Percentiles rank a stretch among this genome's conserved stretches.
Conservation (phyloP, 768 basidiomycete species). For the Lentinula detonsa region DNA sequence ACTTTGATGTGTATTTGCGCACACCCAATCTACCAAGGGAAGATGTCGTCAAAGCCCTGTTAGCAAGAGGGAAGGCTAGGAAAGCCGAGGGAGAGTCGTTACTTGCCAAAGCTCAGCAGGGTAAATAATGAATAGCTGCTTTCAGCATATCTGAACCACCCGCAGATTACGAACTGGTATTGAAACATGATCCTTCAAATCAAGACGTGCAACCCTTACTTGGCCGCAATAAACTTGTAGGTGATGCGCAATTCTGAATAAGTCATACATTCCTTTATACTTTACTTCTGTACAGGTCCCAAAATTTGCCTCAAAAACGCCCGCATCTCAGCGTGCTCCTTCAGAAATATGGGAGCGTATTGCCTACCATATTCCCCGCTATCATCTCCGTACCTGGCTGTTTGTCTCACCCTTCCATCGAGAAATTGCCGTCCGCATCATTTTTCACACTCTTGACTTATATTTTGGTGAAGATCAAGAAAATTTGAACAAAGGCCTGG, state of each 20-base stretch:
- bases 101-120: conserved; percentile 53
- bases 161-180: conserved; percentile 56
- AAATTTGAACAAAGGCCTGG: conserved; percentile 53
- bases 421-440: conserved; percentile 56
- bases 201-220: conserved; percentile 44
- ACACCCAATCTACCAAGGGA: conserved; percentile 50
- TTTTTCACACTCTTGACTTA: conserved; percentile 63
- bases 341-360: conserved; percentile 67
- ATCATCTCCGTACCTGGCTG: conserved; percentile 66
- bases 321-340: conserved; percentile 57
- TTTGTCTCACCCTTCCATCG: conserved; percentile 59
- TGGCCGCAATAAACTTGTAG: conserved; percentile 41
- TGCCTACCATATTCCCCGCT: conserved; percentile 54
- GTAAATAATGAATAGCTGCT: conserved; percentile 23
- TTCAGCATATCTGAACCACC: neutral
- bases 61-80: conserved; percentile 56
- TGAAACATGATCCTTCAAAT: conserved; percentile 56
- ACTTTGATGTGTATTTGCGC: conserved; percentile 58
- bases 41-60: conserved; percentile 46
- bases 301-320: conserved; percentile 48
- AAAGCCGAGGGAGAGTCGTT: conserved; percentile 49
- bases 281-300: conserved; percentile 5
- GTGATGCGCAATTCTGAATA: conserved; percentile 6
- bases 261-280: conserved; percentile 4
- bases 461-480: conserved; percentile 64